Conservation (phyloP, 2,329 filamentous ascomycete species). For the Cercospora beticola region DNA sequence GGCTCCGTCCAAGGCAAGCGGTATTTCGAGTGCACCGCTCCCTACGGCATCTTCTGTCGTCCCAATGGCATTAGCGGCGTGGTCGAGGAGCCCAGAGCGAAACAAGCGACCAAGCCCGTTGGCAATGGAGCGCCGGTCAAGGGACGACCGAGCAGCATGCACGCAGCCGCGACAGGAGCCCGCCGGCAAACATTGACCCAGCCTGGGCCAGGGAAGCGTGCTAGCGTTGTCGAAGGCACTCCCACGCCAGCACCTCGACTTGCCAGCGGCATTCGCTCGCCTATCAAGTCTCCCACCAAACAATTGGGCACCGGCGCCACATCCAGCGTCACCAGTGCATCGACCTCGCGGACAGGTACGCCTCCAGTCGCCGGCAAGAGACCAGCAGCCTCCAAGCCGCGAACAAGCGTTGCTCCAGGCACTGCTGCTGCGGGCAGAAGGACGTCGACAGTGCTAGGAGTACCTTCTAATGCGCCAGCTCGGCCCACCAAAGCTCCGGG, state of each 20-base stretch:
- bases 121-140: constrained; percentile 37
- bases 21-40: constrained; percentile 76
- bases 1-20: constrained; percentile 82
- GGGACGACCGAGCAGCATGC: constrained; percentile 45
- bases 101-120: constrained; percentile 29
- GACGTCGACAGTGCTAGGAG: constrained; percentile 36
- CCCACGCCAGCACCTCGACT: constrained; percentile 66
- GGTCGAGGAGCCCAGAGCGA: constrained; percentile 31
- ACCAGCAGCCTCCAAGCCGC: constrained; percentile 47
- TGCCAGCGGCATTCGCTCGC: constrained; percentile 62
- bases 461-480: constrained; percentile 28
- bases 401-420: constrained; percentile 56
- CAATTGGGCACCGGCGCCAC: constrained; percentile 55
- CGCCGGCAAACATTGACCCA: constrained; percentile 33
- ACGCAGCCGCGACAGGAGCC: constrained; percentile 31
- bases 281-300: constrained; percentile 78
- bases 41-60: constrained; percentile 83
- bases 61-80: constrained; percentile 64
- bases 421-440: constrained; percentile 29
- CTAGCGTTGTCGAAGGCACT: constrained; percentile 61
- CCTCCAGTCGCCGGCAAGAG: constrained; percentile 53
- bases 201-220: constrained; percentile 27
- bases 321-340: constrained; percentile 57
- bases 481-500: constrained; percentile 11
- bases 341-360: constrained; percentile 64